A percentile compares a stretch with the other conserved stretches of the same genome.
Conservation (phyloP, 441 rosid genomes). For the Populus hybrid region DNA sequence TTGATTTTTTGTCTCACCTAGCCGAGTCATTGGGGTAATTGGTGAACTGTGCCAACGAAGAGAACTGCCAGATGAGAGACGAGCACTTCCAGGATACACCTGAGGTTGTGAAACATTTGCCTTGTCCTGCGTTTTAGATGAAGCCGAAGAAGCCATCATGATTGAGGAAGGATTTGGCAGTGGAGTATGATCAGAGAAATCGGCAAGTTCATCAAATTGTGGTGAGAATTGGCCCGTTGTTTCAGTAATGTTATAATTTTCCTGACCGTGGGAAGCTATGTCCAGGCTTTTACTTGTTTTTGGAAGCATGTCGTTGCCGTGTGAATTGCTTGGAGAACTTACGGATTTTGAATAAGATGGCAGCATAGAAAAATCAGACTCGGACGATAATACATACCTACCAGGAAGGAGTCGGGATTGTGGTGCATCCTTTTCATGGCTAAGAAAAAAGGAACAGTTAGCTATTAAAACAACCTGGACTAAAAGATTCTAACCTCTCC, state of each 20-base stretch:
- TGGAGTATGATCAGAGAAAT: constrained; percentile 33
- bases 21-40: constrained; percentile 29
- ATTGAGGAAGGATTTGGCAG: constrained; percentile 17
- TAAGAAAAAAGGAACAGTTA: constrained; percentile 15
- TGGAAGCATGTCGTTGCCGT: constrained; percentile 19
- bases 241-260: constrained; percentile 26
- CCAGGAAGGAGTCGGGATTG: constrained; percentile 27
- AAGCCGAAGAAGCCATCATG: constrained; percentile 25
- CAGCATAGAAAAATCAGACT: constrained; percentile 31
- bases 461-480: constrained; percentile 3
- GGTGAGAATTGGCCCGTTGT: constrained; percentile 32
- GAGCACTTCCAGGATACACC: constrained; percentile 27
- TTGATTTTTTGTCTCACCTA: constrained; percentile 28
- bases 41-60: constrained; percentile 42
- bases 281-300: constrained; percentile 23
- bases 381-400: constrained; percentile 30
- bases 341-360: constrained; percentile 27
- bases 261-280: constrained; percentile 21
- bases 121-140: constrained; percentile 32
- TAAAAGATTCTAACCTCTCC: neutral
- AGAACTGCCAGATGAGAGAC: constrained; percentile 25
- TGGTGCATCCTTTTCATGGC: constrained; percentile 40
- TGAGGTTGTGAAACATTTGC: constrained; percentile 24
- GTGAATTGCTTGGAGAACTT: constrained; percentile 26
- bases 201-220: constrained; percentile 22